Evolutionary conservation across 495 filamentous ascomycete genomes (phyloP).

Genomic region (Opeltia flavorubescens): DNA sequence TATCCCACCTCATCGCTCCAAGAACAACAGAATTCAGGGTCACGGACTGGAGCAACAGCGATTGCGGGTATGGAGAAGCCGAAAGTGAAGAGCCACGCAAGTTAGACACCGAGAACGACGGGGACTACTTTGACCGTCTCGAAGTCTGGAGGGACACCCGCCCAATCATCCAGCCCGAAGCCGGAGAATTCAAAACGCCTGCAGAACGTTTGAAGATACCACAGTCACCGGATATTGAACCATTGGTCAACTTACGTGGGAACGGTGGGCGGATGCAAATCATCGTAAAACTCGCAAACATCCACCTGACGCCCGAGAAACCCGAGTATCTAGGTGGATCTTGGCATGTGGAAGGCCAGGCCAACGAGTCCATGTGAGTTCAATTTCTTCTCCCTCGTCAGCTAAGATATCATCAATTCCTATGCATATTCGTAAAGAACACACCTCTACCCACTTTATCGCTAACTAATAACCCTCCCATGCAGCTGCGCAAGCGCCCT

Average conservation of each 20-base stretch:
- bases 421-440: no score
- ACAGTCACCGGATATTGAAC: neutral
- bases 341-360: constrained; percentile 42
- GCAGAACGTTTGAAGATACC: neutral
- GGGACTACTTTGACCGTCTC: constrained; percentile 8
- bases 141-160: constrained; percentile 9
- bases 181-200: constrained; percentile 16
- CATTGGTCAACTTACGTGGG: constrained; percentile 16
- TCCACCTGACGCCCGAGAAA: constrained; percentile 43
- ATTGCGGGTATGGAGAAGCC: constrained; percentile 13
- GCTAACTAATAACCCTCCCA: neutral
- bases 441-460: neutral
- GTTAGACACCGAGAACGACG: constrained; percentile 9
- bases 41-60: neutral
- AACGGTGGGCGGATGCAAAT: constrained; percentile 36
- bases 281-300: constrained; percentile 49
- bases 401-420: neutral
- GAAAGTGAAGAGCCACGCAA: constrained; percentile 12
- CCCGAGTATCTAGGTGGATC: constrained; percentile 31
- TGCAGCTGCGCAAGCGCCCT: constrained; percentile 42
- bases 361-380: constrained; percentile 21
- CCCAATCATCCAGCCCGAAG: constrained; percentile 22
- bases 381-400: neutral
- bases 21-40: constrained; percentile 6
- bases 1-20: constrained; percentile 10